phyloP scores from a whole-genome alignment of 2,329 filamentous ascomycete genomes.

The Calonectria pteridis region DNA sequence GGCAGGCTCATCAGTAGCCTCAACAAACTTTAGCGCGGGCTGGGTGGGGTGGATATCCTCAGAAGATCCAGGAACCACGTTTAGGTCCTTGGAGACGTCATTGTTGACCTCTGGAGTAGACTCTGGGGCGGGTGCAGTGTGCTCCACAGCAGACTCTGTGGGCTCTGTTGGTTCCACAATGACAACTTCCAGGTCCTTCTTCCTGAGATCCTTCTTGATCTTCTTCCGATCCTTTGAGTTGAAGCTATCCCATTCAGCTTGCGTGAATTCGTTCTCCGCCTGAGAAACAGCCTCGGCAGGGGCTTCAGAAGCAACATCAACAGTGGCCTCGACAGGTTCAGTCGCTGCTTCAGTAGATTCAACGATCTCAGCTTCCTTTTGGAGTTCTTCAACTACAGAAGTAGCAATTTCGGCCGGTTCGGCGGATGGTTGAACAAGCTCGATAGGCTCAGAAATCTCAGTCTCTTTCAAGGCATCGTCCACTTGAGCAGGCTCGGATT shows the following conservation, averaged over 20 bases:
- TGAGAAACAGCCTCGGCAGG: background rate
- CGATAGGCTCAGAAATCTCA: background rate
- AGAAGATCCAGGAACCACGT: background rate
- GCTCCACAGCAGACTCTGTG: background rate
- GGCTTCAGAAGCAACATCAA: background rate
- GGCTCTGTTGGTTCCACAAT: slow-evolving; percentile 26
- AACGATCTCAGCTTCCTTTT: background rate
- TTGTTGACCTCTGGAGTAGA: background rate
- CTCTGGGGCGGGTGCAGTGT: background rate
- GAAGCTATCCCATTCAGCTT: slow-evolving; percentile 36
- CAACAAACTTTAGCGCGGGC: background rate
- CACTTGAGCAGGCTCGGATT: background rate
- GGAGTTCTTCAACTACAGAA: background rate
- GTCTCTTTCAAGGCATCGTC: background rate
- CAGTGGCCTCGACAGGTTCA: background rate
- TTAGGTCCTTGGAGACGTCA: background rate
- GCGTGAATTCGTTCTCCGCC: slow-evolving; percentile 38
- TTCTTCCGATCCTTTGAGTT: slow-evolving; percentile 40
- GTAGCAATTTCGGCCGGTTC: background rate
- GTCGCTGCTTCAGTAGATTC: background rate
- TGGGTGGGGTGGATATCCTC: background rate
- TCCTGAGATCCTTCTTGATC: slow-evolving; percentile 41
- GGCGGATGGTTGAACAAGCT: background rate
- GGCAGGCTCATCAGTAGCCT: background rate
- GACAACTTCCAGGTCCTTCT: slow-evolving; percentile 37